phyloP scores from a whole-genome alignment of 1,284 basidiomycete genomes.

The Austroboletus niveus region DNA sequence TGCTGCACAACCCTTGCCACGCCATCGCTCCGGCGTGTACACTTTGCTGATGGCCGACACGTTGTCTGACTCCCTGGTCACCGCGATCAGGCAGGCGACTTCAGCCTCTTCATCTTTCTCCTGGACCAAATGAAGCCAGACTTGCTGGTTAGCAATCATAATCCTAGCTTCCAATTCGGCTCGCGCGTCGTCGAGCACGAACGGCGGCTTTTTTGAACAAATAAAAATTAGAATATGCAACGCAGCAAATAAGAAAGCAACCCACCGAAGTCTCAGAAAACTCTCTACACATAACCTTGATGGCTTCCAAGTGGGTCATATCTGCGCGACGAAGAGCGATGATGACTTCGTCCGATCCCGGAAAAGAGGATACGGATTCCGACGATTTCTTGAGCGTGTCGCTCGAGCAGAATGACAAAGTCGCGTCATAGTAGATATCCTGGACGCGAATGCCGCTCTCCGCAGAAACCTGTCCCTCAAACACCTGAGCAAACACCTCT shows the following conservation, averaged over 20 bases:
- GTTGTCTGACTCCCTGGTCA: constrained; percentile 40
- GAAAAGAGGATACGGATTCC: constrained; percentile 13
- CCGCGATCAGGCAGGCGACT: constrained; percentile 65
- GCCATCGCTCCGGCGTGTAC: constrained; percentile 41
- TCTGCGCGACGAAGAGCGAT: constrained; percentile 45
- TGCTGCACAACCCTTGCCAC: constrained; percentile 43
- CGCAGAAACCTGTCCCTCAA: constrained; percentile 35
- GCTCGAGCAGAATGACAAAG: constrained; percentile 53
- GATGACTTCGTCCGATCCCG: constrained; percentile 15
- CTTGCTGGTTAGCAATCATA: constrained; percentile 46
- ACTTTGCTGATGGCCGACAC: constrained; percentile 53
- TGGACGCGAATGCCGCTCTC: constrained; percentile 27
- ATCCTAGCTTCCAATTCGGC: constrained; percentile 51
- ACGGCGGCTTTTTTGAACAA: constrained; percentile 45
- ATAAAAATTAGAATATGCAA: not conserved
- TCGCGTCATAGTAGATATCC: constrained; percentile 60
- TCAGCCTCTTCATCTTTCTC: constrained; percentile 24
- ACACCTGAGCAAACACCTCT: constrained; percentile 45
- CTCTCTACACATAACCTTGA: constrained; percentile 48
- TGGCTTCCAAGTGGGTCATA: constrained; percentile 38
- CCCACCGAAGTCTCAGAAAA: constrained; percentile 63
- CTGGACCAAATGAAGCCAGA: constrained; percentile 60
- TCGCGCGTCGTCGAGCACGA: constrained; percentile 41
- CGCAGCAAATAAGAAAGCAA: constrained; percentile 2
- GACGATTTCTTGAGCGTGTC: constrained; percentile 37